Evolutionary conservation across 805 yeast species (phyloP), one percentile per base, ranked within the genome.

Genomic region (Kodamaea sagamina): DNA sequence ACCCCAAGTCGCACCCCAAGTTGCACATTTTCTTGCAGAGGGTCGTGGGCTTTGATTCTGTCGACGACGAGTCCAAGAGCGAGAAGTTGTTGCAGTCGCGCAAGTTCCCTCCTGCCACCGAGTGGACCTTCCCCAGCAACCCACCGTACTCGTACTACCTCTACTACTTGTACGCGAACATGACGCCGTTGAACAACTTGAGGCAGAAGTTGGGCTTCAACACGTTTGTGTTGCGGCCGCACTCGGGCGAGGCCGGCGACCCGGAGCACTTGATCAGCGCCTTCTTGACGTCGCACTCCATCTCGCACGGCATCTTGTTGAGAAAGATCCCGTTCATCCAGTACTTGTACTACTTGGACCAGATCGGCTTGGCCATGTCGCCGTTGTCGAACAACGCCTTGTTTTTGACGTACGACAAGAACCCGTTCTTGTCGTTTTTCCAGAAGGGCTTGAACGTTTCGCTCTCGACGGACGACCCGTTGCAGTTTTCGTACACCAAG

Each of bases 181-280:
- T 93, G 63, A 81, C 95, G 2, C 79, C 96, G 6, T 75, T 93
- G 62, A 93, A 93, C 59, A 81, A 84, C 50, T 85, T 92, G 81
- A 79, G 99, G 66, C 68, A 74, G 25, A 74, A 71, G 45, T 76
- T 90, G 45, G 85, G 86, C 0, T 86, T 80, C 65, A 90, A 86
- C 62, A 90, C 97, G 0, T 84, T 93, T 65, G 95, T 89, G n/a
- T 71, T 93, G 55, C 79, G 99, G 57, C 99, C 99, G 3, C 99
- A 93, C 64, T 88, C 96, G 54, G 99, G 99, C 50, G 99, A 93
- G 66, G 99, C 99, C n/a, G 99, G 99, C 47, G 99, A 93, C 59
- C 97, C 98, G 1, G 98, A 93, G 58, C 99, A 93, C 70, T 74
- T 95, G 58, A 87, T 90, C 35, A 78, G 90, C 39, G 90, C 99